Percentiles rank a stretch among this genome's conserved stretches.
phyloP scores from a whole-genome alignment of 371 early-diverging fungal species.

The Parasitella parasitica region DNA sequence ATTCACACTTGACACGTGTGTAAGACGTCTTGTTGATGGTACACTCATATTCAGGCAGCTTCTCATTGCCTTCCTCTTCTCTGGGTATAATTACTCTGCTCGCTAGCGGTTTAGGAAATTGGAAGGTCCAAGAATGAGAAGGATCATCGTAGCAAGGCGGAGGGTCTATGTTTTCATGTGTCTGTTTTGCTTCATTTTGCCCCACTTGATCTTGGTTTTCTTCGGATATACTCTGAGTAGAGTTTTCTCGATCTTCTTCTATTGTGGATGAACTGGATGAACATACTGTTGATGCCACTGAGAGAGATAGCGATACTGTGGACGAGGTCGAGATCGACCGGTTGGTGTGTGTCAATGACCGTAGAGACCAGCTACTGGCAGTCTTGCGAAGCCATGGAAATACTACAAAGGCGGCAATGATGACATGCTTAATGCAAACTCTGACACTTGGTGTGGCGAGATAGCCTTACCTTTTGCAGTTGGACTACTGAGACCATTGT shows the following conservation, averaged over 20 bases:
- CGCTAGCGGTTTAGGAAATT: constrained; percentile 9
- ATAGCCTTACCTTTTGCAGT: background rate
- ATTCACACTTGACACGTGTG: constrained; percentile 28
- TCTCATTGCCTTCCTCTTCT: constrained; percentile 33
- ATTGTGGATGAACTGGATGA: background rate
- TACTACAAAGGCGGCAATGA: no score
- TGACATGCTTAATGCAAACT: background rate
- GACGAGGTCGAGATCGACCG: background rate
- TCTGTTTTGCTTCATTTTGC: no score
- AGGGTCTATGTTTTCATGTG: background rate
- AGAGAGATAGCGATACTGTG: background rate
- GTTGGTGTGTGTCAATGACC: background rate
- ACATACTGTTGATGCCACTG: background rate
- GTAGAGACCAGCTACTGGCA: constrained; percentile 24
- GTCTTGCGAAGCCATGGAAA: constrained; percentile 10
- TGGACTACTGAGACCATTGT: background rate
- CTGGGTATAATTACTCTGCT: constrained; percentile 13
- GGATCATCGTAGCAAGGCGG: constrained; percentile 24
- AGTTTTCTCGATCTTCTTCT: background rate
- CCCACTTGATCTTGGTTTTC: background rate
- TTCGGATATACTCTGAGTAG: background rate
- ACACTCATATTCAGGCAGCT: constrained; percentile 29
- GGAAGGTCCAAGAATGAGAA: constrained; percentile 25
- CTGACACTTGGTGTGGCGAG: no score
- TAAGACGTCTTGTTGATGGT: constrained; percentile 14